A percentile compares a stretch with the other conserved stretches of the same genome.
Evolutionary conservation across 129 eudicot species (phyloP).

Genomic region (Pittosporum tobira): DNA sequence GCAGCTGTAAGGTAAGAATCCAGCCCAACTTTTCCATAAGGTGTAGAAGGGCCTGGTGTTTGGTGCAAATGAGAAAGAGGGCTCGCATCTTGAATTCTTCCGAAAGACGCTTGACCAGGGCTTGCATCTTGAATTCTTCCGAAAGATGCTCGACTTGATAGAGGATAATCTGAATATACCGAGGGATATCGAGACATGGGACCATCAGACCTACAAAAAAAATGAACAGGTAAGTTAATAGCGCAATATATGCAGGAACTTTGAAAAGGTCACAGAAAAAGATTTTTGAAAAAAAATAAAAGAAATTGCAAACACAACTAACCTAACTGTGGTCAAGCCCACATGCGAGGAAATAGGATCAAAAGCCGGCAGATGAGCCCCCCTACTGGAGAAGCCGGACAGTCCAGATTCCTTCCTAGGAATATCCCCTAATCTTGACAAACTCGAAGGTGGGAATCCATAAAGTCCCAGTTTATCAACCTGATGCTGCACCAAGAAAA

Average conservation of each 20-base stretch:
- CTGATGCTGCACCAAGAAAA: conserved; percentile 33
- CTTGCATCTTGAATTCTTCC: conserved; percentile 34
- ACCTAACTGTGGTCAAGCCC: conserved; percentile 42
- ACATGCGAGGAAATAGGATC: conserved; percentile 42
- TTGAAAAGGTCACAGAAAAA: too few species aligned
- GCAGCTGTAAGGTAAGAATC: conserved; percentile 17
- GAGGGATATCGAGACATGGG: conserved; percentile 39
- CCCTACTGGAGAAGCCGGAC: conserved; percentile 39
- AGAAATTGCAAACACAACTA: conserved; percentile 11
- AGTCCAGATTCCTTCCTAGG: conserved; percentile 26
- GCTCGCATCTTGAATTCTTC: conserved; percentile 31
- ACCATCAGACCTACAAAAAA: conserved; percentile 42
- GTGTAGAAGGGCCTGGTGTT: conserved; percentile 24
- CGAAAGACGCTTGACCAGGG: too few species aligned
- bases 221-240: neutral
- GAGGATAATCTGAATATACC: conserved; percentile 31
- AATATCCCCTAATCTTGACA: conserved; percentile 30
- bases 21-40: conserved; percentile 27
- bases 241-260: neutral
- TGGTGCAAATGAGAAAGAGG: conserved; percentile 15
- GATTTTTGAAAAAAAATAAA: neutral
- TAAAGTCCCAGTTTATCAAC: conserved; percentile 36
- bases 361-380: conserved; percentile 31
- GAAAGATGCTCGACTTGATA: conserved; percentile 32
- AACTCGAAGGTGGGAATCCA: conserved; percentile 28